Evolutionary conservation across 1,139 yeast genomes (phyloP), one percentile per base, ranked within the genome.

Genomic region (Magnusiomyces suaveolens): DNA sequence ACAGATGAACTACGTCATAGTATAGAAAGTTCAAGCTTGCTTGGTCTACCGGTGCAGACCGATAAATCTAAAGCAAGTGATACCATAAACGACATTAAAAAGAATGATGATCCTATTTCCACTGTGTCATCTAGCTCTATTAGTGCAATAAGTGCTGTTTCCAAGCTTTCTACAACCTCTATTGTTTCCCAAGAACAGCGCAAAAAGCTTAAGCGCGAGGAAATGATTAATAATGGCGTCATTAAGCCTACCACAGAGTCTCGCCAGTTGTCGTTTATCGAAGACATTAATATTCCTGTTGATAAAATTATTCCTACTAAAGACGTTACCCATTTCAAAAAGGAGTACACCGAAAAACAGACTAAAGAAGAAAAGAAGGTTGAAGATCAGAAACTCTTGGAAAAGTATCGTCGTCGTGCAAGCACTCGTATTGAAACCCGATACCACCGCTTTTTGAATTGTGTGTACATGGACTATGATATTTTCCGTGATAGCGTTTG

Each of bases 401-500:
- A 44, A 26, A 48, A 32, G 29, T 53, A 53, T 6, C 51, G 50
- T 4, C 54, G 52, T 10, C 49, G 69, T 66, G 33, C 64, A 61
- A 43, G 52, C 14, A 43, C 26, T 8, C 29, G 20, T 3, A 43
- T 43, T 14, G 47, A 43, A 8, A 26, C 32, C 32, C 23, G 60
- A 48, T 68, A 61, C 55, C 58, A 64, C 29, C 58, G 57, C 38
- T 69, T 65, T 57, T 56, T 68, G 44, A 66, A 64, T 50, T 68
- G 66, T 48, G 68, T 74, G 14, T 69, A 69, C 47, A 67, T 78
- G 38, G 78, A 82, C 58, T 73, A 73, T 57, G 77, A 75, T 43
- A 72, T 84, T 55, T 82, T 84, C 63, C 75, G 82, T 52, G 77
- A 78, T 51, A 83, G 89, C 1, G 82, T 89, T 1, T 75, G 83